Percentiles rank a stretch among this genome's conserved stretches.
Evolutionary conservation across 2,329 filamentous ascomycete genomes (phyloP).

Genomic region (Microcyclospora pomicola): DNA sequence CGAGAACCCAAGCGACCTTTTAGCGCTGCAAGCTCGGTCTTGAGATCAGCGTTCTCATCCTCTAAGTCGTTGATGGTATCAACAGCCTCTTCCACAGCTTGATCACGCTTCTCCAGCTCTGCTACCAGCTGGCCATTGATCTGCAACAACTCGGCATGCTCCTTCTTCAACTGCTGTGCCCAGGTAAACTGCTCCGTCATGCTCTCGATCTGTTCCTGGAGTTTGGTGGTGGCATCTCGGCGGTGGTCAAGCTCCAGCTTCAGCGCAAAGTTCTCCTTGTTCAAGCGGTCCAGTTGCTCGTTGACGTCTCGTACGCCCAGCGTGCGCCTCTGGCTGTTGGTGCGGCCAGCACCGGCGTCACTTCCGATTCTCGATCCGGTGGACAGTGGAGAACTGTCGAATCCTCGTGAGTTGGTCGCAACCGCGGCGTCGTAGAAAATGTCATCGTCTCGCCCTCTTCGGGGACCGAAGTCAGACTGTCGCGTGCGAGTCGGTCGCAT

Average conservation of each 20-base stretch:
- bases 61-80: slow-evolving; percentile 55
- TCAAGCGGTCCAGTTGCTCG: slow-evolving; percentile 51
- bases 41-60: slow-evolving; percentile 24
- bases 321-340: slow-evolving; percentile 12
- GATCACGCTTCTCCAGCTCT: slow-evolving; percentile 55
- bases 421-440: slow-evolving; percentile 23
- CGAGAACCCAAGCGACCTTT: neutral
- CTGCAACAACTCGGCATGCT: slow-evolving; percentile 38
- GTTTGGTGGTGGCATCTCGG: slow-evolving; percentile 45
- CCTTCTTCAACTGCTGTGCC: slow-evolving; percentile 20
- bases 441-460: slow-evolving; percentile 20
- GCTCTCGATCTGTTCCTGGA: slow-evolving; percentile 45
- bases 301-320: slow-evolving; percentile 56
- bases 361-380: slow-evolving; percentile 7
- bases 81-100: slow-evolving; percentile 57
- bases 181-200: slow-evolving; percentile 39
- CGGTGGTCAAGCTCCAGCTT: slow-evolving; percentile 61
- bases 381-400: slow-evolving; percentile 17
- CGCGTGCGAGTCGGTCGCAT: slow-evolving; percentile 18
- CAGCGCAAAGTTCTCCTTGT: slow-evolving; percentile 65
- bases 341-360: slow-evolving; percentile 8
- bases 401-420: slow-evolving; percentile 10
- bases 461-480: slow-evolving; percentile 21
- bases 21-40: slow-evolving; percentile 4
- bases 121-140: slow-evolving; percentile 45